Evolutionary conservation across 495 filamentous ascomycete species (phyloP).

Genomic region (Penicillium bialowiezense): DNA sequence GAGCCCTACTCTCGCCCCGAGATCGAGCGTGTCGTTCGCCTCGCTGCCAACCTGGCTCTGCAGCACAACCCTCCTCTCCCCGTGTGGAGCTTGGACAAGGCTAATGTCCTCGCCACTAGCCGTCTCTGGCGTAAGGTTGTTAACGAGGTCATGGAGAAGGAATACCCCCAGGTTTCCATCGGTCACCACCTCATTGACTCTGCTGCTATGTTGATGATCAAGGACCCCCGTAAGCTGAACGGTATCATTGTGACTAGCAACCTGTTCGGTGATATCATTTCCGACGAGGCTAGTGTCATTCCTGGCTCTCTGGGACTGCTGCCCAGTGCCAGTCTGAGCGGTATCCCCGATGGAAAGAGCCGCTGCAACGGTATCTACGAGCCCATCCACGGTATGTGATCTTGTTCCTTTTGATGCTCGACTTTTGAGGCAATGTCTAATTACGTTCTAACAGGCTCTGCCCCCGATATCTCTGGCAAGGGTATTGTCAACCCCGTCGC

Average conservation of each 20-base stretch:
- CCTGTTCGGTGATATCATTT: conserved; percentile 95
- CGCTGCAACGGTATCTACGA: conserved; percentile 80
- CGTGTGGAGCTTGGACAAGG: conserved; percentile 93
- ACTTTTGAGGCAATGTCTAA: conserved; percentile 9
- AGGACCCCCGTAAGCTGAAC: conserved; percentile 87
- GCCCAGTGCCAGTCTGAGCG: conserved; percentile 84
- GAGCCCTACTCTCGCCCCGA: conserved; percentile 86
- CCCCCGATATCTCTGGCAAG: conserved; percentile 69
- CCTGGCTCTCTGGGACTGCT: conserved; percentile 87
- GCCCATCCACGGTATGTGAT: conserved; percentile 83
- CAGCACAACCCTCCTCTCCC: conserved; percentile 74
- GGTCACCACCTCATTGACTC: conserved; percentile 93
- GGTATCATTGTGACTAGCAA: conserved; percentile 94
- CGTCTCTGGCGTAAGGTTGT: conserved; percentile 89
- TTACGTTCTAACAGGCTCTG: conserved; percentile 32
- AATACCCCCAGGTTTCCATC: conserved; percentile 83
- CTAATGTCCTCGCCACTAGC: conserved; percentile 90
- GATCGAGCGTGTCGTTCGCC: conserved; percentile 83
- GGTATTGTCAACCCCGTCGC: conserved; percentile 78
- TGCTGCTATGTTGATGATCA: conserved; percentile 96
- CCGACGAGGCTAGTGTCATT: conserved; percentile 94
- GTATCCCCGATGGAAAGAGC: conserved; percentile 70
- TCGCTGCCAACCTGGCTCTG: conserved; percentile 80
- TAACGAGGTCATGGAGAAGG: conserved; percentile 69
- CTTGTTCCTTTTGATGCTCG: not conserved